Percentiles rank a stretch among this genome's conserved stretches.
phyloP scores from a whole-genome alignment of 352 stramenopile species.

The Phytophthora idaei region DNA sequence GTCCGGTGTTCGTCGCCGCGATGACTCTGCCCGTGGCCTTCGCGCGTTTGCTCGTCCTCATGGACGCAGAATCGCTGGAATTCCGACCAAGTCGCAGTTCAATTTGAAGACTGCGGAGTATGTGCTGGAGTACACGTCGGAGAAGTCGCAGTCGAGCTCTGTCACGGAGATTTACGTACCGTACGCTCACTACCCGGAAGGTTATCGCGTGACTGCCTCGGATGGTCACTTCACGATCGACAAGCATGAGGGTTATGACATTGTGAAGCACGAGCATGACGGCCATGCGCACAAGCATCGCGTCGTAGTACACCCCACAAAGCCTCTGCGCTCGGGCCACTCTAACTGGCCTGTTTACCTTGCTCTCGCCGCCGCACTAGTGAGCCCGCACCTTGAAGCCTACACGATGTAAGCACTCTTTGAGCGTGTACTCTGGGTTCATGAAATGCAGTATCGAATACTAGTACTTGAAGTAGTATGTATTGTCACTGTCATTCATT shows the following conservation, averaged over 20 bases:
- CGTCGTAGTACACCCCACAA: slow-evolving; percentile 28
- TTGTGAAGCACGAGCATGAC: slow-evolving; percentile 44
- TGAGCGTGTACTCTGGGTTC: neutral
- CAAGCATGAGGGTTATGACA: slow-evolving; percentile 49
- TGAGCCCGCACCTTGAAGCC: slow-evolving; percentile 27
- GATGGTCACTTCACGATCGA: slow-evolving; percentile 34
- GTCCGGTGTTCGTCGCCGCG: slow-evolving; percentile 36
- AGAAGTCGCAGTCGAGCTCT: slow-evolving; percentile 6
- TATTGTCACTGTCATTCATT: slow-evolving; percentile 25
- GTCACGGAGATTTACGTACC: slow-evolving; percentile 39
- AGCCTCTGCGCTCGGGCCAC: slow-evolving; percentile 10
- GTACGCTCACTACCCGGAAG: slow-evolving; percentile 37
- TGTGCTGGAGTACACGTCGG: slow-evolving; percentile 50
- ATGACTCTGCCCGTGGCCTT: slow-evolving; percentile 48
- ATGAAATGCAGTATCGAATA: slow-evolving; percentile 5
- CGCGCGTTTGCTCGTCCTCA: slow-evolving; percentile 67
- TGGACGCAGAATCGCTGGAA: slow-evolving; percentile 64
- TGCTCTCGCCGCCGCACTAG: slow-evolving; percentile 30
- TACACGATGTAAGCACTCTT: slow-evolving; percentile 18
- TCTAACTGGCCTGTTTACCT: slow-evolving; percentile 24
- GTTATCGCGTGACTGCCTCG: slow-evolving; percentile 34
- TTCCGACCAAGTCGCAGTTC: slow-evolving; percentile 65
- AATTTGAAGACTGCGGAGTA: slow-evolving; percentile 48
- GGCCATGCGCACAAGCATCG: slow-evolving; percentile 32
- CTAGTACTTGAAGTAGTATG: too few species aligned